Evolutionary conservation across 2,329 filamentous ascomycete genomes (phyloP).

Genomic region (Simplicillium sp.): DNA sequence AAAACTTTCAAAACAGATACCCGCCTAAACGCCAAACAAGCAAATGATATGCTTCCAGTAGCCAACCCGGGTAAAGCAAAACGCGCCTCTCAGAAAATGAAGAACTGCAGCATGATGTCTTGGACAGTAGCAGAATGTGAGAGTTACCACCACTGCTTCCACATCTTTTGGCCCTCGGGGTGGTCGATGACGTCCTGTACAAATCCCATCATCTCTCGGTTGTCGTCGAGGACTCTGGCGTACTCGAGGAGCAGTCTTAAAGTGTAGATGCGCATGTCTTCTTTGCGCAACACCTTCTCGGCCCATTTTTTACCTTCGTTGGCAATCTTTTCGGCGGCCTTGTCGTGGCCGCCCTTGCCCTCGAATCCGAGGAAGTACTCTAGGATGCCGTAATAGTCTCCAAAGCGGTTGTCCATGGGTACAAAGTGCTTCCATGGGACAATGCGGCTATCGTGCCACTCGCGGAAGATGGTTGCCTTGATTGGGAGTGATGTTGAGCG

Average conservation of each 20-base stretch:
- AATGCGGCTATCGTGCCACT: constrained; percentile 72
- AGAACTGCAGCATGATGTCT: no score
- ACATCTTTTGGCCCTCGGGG: constrained; percentile 20
- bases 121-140: no score
- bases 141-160: constrained; percentile 15
- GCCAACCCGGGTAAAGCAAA: not conserved
- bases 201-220: constrained; percentile 44
- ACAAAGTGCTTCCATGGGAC: constrained; percentile 75
- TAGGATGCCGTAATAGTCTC: constrained; percentile 64
- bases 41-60: constrained; percentile 1
- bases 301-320: constrained; percentile 59
- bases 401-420: constrained; percentile 66
- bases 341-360: constrained; percentile 39
- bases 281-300: constrained; percentile 54
- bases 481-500: constrained; percentile 61
- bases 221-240: constrained; percentile 42
- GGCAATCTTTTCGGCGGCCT: constrained; percentile 54
- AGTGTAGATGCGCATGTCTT: constrained; percentile 68
- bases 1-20: no score
- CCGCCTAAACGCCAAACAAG: no score
- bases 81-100: constrained; percentile 6
- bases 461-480: constrained; percentile 68
- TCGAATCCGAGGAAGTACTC: constrained; percentile 62
- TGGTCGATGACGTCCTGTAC: constrained; percentile 36
- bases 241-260: constrained; percentile 57